These are phyloP conservation scores for Agastache rugosa DNA, from an alignment of 257 asterid species.

Conservation along the genomic window DNA sequence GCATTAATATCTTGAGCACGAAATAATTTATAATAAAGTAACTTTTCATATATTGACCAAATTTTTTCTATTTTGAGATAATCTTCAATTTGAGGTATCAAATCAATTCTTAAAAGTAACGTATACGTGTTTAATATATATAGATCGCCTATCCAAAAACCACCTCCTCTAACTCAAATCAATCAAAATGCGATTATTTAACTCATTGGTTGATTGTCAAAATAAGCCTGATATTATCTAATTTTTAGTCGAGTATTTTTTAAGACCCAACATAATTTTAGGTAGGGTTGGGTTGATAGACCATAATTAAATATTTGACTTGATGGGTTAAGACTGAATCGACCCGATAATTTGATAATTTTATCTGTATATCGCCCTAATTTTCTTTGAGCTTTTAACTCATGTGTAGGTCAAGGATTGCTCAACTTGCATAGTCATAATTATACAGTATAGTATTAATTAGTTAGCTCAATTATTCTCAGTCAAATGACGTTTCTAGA, in stretches of 20 bases:
- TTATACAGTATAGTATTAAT: background rate
- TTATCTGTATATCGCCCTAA: no score
- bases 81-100: background rate
- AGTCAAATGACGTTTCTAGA: slow-evolving; percentile 1
- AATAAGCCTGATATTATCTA: no score
- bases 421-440: background rate
- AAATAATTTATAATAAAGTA: background rate
- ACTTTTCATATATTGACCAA: background rate
- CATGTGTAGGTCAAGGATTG: background rate
- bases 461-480: background rate
- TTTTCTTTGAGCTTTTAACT: no score
- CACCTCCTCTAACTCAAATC: background rate
- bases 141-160: background rate
- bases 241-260: no score
- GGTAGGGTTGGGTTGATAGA: no score
- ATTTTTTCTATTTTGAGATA: background rate
- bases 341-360: no score
- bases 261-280: no score
- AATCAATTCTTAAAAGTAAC: slow-evolving; percentile 3
- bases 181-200: no score
- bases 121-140: background rate
- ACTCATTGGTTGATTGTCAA: no score
- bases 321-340: no score
- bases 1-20: background rate
- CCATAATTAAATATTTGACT: no score